phyloP scores from a whole-genome alignment of 371 early-diverging fungal species.

The Thermomucor indicae-seudaticae region DNA sequence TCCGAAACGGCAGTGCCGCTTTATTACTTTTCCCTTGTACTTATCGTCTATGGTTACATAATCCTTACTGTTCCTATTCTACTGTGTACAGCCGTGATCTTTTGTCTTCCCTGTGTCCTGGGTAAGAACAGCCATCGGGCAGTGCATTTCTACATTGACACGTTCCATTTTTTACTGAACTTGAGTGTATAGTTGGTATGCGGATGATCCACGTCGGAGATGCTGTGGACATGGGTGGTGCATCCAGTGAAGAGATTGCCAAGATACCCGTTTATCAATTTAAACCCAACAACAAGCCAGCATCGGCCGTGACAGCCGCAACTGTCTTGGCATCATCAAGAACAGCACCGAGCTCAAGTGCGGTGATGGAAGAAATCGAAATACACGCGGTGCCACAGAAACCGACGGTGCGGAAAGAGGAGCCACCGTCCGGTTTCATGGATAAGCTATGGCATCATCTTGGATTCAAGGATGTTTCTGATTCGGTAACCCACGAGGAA shows the following conservation, averaged over 20 bases:
- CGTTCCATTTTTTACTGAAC: neutral
- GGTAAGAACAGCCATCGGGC: constrained; percentile 21
- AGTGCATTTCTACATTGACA: neutral
- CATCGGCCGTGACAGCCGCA: neutral
- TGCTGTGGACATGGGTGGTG: constrained; percentile 57
- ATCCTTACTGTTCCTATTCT: constrained; percentile 62
- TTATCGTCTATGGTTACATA: constrained; percentile 65
- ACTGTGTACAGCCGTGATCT: constrained; percentile 58
- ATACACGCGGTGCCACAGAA: constrained; percentile 14
- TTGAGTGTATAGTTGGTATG: constrained; percentile 39
- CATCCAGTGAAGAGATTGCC: constrained; percentile 54
- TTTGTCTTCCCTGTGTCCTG: constrained; percentile 63
- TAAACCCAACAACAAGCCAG: constrained; percentile 15
- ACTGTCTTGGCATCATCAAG: neutral
- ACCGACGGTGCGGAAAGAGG: neutral
- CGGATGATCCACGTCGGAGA: constrained; percentile 56
- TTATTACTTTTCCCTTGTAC: constrained; percentile 53
- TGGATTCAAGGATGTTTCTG: constrained; percentile 5
- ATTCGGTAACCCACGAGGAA: constrained; percentile 7
- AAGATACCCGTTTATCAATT: constrained; percentile 49
- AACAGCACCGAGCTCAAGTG: constrained; percentile 2
- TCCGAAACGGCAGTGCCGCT: constrained; percentile 50
- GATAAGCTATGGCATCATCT: constrained; percentile 27
- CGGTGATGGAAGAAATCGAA: constrained; percentile 5
- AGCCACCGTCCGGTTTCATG: constrained; percentile 9